These are phyloP conservation scores for Baeospora myosura DNA, from an alignment of 1,284 basidiomycete genomes.

Conservation along the genomic window DNA sequence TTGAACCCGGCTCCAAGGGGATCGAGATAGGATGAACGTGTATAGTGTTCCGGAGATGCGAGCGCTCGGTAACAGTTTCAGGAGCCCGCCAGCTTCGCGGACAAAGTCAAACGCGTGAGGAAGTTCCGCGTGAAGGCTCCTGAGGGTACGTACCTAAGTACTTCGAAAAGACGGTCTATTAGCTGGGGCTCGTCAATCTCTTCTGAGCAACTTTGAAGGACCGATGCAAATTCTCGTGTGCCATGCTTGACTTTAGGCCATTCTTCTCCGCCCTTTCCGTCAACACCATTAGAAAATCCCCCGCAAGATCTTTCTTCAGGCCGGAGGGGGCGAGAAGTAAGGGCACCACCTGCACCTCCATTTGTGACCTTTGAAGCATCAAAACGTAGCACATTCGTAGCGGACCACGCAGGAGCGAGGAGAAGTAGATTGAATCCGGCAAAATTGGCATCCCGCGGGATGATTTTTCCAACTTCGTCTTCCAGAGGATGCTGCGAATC, in stretches of 20 bases:
- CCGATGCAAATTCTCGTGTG: constrained; percentile 32
- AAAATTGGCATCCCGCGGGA: constrained; percentile 42
- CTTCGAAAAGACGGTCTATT: constrained; percentile 48
- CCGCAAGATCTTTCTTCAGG: constrained; percentile 41
- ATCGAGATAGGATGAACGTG: constrained; percentile 44
- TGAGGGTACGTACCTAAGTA: constrained; percentile 51
- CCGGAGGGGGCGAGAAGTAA: constrained; percentile 46
- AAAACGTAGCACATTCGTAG: constrained; percentile 28
- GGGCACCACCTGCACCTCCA: constrained; percentile 52
- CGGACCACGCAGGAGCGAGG: constrained; percentile 31
- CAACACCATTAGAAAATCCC: constrained; percentile 68
- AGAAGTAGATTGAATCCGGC: constrained; percentile 76
- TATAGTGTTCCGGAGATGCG: constrained; percentile 54
- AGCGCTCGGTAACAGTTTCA: constrained; percentile 37
- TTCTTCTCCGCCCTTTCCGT: constrained; percentile 43
- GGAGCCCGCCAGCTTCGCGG: constrained; percentile 40
- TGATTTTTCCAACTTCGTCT: constrained; percentile 36
- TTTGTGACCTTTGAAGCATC: constrained; percentile 59
- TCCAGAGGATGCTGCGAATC: constrained; percentile 36
- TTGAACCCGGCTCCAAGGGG: constrained; percentile 3
- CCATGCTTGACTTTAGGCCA: constrained; percentile 72
- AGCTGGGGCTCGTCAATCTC: constrained; percentile 20
- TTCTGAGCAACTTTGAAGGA: constrained; percentile 23
- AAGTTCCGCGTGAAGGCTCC: constrained; percentile 7
- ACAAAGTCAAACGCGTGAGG: constrained; percentile 16